A percentile compares a stretch with the other conserved stretches of the same genome.
Evolutionary conservation across 208 protist genomes (phyloP).

Genomic region (Trypanosoma brucei): DNA sequence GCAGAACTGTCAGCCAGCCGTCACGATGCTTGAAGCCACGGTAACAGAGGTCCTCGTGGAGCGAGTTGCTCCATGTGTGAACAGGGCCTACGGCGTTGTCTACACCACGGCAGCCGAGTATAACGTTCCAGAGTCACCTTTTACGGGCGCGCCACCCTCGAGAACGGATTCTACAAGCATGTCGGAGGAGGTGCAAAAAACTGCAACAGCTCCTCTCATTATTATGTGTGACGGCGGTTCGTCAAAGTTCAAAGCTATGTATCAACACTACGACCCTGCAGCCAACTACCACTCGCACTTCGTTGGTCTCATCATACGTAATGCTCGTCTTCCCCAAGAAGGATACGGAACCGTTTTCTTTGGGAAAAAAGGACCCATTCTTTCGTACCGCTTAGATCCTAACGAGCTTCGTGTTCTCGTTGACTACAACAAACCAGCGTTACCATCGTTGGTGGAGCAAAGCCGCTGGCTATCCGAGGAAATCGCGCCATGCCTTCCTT

Average conservation of each 20-base stretch:
- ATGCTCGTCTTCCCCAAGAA: constrained; percentile 65
- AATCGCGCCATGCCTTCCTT: constrained; percentile 76
- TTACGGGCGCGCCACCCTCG: constrained; percentile 32
- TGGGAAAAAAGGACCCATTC: constrained; percentile 84
- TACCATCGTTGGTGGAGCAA: constrained; percentile 71
- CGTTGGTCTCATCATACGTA: constrained; percentile 77
- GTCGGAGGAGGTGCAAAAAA: constrained; percentile 33
- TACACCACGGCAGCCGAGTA: constrained; percentile 56
- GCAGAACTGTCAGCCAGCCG: constrained; percentile 58
- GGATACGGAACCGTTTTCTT: constrained; percentile 90
- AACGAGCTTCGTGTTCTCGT: constrained; percentile 80
- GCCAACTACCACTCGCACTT: constrained; percentile 87
- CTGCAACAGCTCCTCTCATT: constrained; percentile 75
- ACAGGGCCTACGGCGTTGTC: constrained; percentile 80
- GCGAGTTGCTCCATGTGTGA: constrained; percentile 30
- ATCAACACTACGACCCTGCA: constrained; percentile 77
- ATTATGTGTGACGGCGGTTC: constrained; percentile 92
- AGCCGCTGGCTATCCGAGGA: constrained; percentile 77
- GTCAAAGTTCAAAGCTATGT: constrained; percentile 88
- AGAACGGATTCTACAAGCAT: constrained; percentile 17
- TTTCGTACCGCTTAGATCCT: constrained; percentile 86
- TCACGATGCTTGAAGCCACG: constrained; percentile 83
- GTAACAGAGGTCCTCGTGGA: constrained; percentile 70
- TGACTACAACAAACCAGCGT: constrained; percentile 77
- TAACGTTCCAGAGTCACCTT: constrained; percentile 46